Percentiles rank a stretch among this genome's conserved stretches.
Evolutionary conservation across 2,329 filamentous ascomycete genomes (phyloP).

Genomic region (Penicillium brevicompactum): DNA sequence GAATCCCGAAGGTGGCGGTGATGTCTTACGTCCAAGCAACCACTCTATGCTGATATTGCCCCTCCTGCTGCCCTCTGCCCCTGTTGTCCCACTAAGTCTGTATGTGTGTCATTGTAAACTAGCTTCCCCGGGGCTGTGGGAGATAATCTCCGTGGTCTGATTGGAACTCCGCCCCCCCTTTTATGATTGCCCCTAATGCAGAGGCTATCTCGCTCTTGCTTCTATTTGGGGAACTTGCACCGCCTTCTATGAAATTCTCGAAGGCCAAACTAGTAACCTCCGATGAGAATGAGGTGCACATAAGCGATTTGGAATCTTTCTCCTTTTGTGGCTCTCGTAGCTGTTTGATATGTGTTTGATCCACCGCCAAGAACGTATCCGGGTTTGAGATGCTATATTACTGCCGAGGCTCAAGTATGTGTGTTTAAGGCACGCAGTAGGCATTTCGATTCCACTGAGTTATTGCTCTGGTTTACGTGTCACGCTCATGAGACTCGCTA

Average conservation of each 20-base stretch:
- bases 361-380: background rate
- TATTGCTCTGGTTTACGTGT: no score
- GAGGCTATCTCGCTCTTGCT: background rate
- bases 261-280: background rate
- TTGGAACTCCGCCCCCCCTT: slow-evolving; percentile 3
- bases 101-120: slow-evolving; percentile 1
- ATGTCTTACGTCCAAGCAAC: background rate
- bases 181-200: slow-evolving; percentile 1
- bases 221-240: background rate
- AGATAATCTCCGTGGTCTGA: slow-evolving; percentile 4
- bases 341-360: background rate
- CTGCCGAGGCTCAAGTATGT: background rate
- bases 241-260: slow-evolving; percentile 8
- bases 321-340: background rate
- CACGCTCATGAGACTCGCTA: no score
- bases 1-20: background rate
- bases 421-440: no score
- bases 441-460: no score
- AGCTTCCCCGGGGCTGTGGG: background rate
- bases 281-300: background rate
- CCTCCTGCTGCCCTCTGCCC: background rate
- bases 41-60: background rate
- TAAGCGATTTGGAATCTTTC: background rate
- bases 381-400: background rate
- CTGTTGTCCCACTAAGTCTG: background rate